phyloP scores from a whole-genome alignment of 2,329 filamentous ascomycete genomes.

The Colletotrichum godetiae region DNA sequence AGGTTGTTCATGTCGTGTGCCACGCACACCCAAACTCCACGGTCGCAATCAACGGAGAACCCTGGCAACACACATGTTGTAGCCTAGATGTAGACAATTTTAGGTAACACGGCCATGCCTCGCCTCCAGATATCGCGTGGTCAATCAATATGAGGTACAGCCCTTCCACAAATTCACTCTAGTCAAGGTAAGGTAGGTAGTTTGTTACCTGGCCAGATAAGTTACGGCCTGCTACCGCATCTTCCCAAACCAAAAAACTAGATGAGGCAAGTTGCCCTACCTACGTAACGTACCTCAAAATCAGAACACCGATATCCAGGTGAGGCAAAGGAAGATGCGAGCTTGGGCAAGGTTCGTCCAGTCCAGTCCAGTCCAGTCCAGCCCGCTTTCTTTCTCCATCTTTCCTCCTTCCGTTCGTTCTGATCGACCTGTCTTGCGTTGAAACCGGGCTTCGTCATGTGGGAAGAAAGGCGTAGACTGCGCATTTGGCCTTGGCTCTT shows the following conservation, averaged over 20 bases:
- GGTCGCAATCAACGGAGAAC: not conserved
- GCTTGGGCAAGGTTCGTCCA: slow-evolving; percentile 12
- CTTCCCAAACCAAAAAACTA: not conserved
- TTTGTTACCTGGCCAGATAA: not conserved
- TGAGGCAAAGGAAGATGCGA: slow-evolving; percentile 1
- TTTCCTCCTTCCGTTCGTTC: slow-evolving; percentile 31
- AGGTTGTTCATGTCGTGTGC: slow-evolving; percentile 2
- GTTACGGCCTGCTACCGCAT: not conserved
- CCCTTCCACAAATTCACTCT: not conserved
- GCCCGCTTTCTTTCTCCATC: slow-evolving; percentile 23
- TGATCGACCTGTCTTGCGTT: slow-evolving; percentile 31
- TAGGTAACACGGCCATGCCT: slow-evolving; percentile 15
- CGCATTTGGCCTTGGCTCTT: slow-evolving; percentile 28
- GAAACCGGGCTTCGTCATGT: slow-evolving; percentile 30
- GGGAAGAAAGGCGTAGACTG: slow-evolving; percentile 19
- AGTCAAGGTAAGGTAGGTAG: not conserved
- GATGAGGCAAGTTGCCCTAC: not conserved
- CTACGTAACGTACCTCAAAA: not conserved
- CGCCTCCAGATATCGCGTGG: slow-evolving; percentile 4
- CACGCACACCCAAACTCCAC: not conserved
- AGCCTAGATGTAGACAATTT: not conserved
- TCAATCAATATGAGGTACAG: slow-evolving; percentile 1
- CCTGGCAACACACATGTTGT: not conserved
- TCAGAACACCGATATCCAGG: not conserved
- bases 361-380: slow-evolving; percentile 11